Conservation (phyloP, 2,329 filamentous ascomycete genomes). For the Exophiala lecanii-corni region DNA sequence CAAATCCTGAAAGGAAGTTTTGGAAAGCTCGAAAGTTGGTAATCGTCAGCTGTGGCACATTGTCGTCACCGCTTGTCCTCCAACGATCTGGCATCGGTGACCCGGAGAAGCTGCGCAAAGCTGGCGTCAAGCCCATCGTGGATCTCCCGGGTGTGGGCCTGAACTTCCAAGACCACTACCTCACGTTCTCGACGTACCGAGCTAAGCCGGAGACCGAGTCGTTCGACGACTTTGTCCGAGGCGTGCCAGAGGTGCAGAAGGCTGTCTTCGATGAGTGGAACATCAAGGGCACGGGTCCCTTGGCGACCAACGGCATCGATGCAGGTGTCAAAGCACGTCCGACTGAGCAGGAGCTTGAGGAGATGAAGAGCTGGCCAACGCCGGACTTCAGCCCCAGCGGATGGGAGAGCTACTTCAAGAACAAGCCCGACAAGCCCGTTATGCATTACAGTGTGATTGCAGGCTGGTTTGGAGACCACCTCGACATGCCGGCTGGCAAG, state of each 20-base stretch:
- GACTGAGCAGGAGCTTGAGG: conserved; percentile 60
- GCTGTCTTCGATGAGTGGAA: conserved; percentile 73
- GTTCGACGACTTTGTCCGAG: conserved; percentile 75
- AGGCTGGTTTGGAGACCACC: conserved; percentile 50
- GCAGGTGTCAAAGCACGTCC: conserved; percentile 75
- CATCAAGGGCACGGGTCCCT: conserved; percentile 69
- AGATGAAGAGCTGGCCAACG: conserved; percentile 69
- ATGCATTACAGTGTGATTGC: conserved; percentile 80
- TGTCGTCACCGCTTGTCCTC: conserved; percentile 69
- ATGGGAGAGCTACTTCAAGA: conserved; percentile 78
- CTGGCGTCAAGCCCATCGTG: conserved; percentile 64
- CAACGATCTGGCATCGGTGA: conserved; percentile 72
- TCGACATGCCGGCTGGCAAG: conserved; percentile 66
- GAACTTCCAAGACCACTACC: conserved; percentile 74
- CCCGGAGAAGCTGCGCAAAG: conserved; percentile 64
- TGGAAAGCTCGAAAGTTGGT: conserved; percentile 70
- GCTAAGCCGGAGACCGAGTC: conserved; percentile 71
- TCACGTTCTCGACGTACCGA: conserved; percentile 66
- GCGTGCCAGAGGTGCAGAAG: conserved; percentile 68
- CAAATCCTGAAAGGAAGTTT: conserved; percentile 46
- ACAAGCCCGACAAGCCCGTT: conserved; percentile 80
- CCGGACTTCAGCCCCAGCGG: conserved; percentile 64
- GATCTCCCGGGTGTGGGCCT: conserved; percentile 69
- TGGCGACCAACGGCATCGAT: conserved; percentile 75
- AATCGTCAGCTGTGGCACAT: conserved; percentile 66